Base-by-base conservation (phyloP, 331 rosid species). In the Rhamnella rubrinervis region DNA sequence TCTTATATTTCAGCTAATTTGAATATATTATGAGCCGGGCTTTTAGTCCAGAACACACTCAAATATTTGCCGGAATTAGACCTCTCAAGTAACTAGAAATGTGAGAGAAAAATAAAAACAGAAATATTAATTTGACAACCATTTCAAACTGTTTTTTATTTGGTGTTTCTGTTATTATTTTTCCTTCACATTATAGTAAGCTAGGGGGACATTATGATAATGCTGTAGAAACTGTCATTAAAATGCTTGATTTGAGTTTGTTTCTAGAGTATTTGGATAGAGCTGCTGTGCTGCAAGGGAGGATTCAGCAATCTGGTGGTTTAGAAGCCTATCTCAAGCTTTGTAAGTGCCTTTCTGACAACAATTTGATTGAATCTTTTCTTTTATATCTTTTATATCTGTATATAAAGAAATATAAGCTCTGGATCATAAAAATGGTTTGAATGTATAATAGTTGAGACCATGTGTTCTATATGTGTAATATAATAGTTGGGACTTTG, bases 11-110 rank as follows among this genome's bases (percentile, higher is more conserved):
- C 55, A 4, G 20, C 66, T 62, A 51, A 46, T 51, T 67, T 75
- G 51, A 10, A 65, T 68, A 72, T n/a, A 58, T 49, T 78, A 71
- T 69, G 38, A 75, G 98, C 97, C 40, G 98, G 96, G 66, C 96
- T 93, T 63, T 87, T 93, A 71, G 87, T 93, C 71, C 98, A 93
- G 75, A 93, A 93, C 82, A 86, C 97, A 37, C 95, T 88, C 52
- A 93, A 93, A 73, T 87, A 81, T 76, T 81, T 93, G 84, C 87
- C 91, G 77, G 85, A 87, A 47, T 93, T 93, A 31, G 35, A 31
- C 35, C 35, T 31, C 35, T 31, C 35, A 31, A 31, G 35, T 31
- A 4, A 31, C 35, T 31, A 31, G 35, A 31, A 31, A 31, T 3
- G 5, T 31, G 35, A 31, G 4, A 31, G 35, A 31, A 4, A 31